A percentile compares a stretch with the other conserved stretches of the same genome.
Evolutionary conservation across 2,329 filamentous ascomycete species (phyloP).

Genomic region (Lachnellula arida): DNA sequence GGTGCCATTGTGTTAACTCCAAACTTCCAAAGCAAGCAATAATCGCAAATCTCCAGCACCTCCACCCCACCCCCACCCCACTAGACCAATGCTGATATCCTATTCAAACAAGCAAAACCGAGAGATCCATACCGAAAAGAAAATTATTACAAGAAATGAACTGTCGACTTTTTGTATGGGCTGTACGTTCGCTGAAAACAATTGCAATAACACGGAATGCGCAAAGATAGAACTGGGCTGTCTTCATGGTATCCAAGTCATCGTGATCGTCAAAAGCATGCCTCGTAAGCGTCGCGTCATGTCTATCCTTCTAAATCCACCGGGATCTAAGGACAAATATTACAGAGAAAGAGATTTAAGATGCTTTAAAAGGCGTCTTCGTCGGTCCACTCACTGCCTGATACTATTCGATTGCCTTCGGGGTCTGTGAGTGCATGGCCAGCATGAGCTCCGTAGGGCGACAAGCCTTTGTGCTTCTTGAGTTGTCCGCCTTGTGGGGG

Average conservation of each 20-base stretch:
- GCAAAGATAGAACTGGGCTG: slow-evolving; percentile 1
- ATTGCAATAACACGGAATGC: neutral
- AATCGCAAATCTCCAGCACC: neutral
- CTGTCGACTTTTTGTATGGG: slow-evolving; percentile 2
- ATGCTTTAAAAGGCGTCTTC: slow-evolving; percentile 51
- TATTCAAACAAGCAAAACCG: slow-evolving; percentile 13
- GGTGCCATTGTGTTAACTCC: slow-evolving; percentile 14
- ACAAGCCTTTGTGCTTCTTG: slow-evolving; percentile 52
- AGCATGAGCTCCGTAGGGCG: slow-evolving; percentile 42
- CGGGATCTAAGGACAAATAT: neutral
- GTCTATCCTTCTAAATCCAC: slow-evolving; percentile 4
- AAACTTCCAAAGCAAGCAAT: slow-evolving; percentile 6
- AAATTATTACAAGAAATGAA: slow-evolving; percentile 22
- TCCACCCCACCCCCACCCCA: neutral
- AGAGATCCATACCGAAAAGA: slow-evolving; percentile 14
- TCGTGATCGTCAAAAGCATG: slow-evolving; percentile 18
- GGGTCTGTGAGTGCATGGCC: slow-evolving; percentile 48
- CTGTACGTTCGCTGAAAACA: neutral
- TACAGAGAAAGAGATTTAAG: neutral
- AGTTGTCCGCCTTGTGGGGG: slow-evolving; percentile 37
- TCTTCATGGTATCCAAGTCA: slow-evolving; percentile 11
- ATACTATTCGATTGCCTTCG: slow-evolving; percentile 59
- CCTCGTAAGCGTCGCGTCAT: neutral
- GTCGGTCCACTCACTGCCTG: slow-evolving; percentile 63
- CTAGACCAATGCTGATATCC: slow-evolving; percentile 16